Conservation (phyloP, 805 yeast species). For the Spathaspora sp. region DNA sequence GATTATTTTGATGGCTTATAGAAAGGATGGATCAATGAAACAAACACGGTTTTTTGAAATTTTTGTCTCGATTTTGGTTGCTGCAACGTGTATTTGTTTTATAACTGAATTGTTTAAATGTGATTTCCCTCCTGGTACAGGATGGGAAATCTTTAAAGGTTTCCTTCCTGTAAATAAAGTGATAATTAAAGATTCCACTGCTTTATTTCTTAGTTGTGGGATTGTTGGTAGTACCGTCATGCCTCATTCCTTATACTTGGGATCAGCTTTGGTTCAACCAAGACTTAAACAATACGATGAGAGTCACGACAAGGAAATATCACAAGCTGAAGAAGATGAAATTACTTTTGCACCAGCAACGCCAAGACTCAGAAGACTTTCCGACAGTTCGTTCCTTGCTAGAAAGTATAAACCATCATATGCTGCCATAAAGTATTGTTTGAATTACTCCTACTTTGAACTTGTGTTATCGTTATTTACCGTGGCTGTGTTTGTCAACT, state of each 20-base stretch:
- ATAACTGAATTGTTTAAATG: constrained; percentile 59
- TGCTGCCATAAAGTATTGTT: constrained; percentile 38
- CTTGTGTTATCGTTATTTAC: constrained; percentile 37
- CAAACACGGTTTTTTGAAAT: constrained; percentile 75
- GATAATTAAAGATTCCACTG: constrained; percentile 31
- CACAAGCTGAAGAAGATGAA: constrained; percentile 20
- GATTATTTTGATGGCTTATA: constrained; percentile 76
- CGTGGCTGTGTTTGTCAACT: constrained; percentile 43
- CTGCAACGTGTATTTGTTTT: constrained; percentile 74
- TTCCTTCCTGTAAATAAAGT: constrained; percentile 53
- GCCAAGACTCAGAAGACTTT: constrained; percentile 11
- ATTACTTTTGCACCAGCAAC: not conserved
- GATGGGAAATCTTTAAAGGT: constrained; percentile 55
- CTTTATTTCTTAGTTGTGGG: constrained; percentile 42
- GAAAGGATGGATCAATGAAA: constrained; percentile 68
- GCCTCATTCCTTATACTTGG: constrained; percentile 45
- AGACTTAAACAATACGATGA: constrained; percentile 39
- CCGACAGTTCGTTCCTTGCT: constrained; percentile 27
- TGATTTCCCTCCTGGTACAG: constrained; percentile 49
- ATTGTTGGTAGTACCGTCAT: constrained; percentile 47
- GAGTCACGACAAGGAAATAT: not conserved
- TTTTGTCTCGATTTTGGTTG: constrained; percentile 67
- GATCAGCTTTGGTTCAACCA: constrained; percentile 43
- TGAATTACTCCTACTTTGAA: constrained; percentile 37
- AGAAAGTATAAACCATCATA: constrained; percentile 39